Evolutionary conservation across 306 rosid genomes (phyloP).

Genomic region (Cucurbita ficifolia): DNA sequence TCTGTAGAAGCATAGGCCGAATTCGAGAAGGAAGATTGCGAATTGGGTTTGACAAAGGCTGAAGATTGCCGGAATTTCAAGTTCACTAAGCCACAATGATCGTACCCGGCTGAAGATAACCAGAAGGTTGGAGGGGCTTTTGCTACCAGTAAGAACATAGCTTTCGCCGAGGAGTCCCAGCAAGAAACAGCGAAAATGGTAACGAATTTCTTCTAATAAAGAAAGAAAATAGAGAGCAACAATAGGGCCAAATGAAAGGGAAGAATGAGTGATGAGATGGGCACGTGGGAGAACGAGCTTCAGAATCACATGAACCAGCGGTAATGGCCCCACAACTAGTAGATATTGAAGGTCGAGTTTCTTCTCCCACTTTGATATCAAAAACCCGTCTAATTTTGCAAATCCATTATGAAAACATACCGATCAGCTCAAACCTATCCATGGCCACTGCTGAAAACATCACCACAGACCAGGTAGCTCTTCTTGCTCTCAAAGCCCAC

Average conservation of each 20-base stretch:
- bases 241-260: not conserved
- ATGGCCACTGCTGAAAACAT: not conserved
- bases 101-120: slow-evolving; percentile 4
- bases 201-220: not conserved
- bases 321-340: not conserved
- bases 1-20: slow-evolving; percentile 8
- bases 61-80: slow-evolving; percentile 9
- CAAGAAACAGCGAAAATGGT: not conserved
- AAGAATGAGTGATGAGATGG: not conserved
- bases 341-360: no score
- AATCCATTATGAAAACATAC: not conserved
- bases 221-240: not conserved
- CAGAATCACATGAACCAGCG: slow-evolving; percentile 20
- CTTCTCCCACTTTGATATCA: not conserved
- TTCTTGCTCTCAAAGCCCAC: slow-evolving; percentile 8
- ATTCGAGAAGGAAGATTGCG: slow-evolving; percentile 14
- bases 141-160: slow-evolving; percentile 27
- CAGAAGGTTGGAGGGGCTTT: slow-evolving; percentile 14
- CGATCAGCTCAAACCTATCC: not conserved
- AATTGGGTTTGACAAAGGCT: slow-evolving; percentile 20
- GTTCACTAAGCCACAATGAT: not conserved
- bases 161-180: not conserved
- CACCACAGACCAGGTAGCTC: slow-evolving; percentile 12
- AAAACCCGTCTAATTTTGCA: not conserved
- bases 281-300: slow-evolving; percentile 18